Base-by-base conservation (phyloP, 2,329 filamentous ascomycete species). In the Phialemonium atrogriseum region DNA sequence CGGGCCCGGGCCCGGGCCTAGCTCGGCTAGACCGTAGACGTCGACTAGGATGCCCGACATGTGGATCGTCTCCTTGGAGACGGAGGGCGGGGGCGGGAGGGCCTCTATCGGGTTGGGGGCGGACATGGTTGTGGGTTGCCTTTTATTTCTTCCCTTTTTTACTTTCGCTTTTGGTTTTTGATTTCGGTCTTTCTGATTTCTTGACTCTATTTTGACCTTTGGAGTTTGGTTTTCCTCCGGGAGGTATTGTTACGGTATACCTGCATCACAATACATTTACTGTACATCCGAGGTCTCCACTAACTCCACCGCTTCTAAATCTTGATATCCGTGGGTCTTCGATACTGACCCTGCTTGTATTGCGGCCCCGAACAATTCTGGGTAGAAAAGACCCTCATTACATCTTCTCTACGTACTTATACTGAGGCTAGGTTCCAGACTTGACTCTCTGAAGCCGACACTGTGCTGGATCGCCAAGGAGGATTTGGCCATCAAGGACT, bases 41-140 rank as follows among this genome's bases (percentile, higher is more conserved):
- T 84, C 83, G 30, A 82, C 76, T 8, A 83, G 66, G 33, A 95
- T 75, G 27, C 87, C 87, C 25, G 81, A 77, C 53, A 96, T 83
- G 38, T 77, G 73, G 43, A 82, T 66, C 13, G 76, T 79, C 39
- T 66, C 71, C 39, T 65, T 62, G 14, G 85, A 91, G 37, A 87
- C 59, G 26, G 49, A 6, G 5, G 62, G 58, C n/a, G 58, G 48
- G 4, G 61, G 48, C 9, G 60, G 51, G 10, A 66, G 53, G 26
- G 33, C 21, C n/a, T n/a, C n/a, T n/a, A 23, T 23, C n/a, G 21
- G 21, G n/a, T 23, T 23, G 9, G 21, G 21, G 21, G 21, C 21
- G 9, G 21, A 23, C 21, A 23, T 23, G n/a, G n/a, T n/a, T n/a
- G 11, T 37, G 18, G 36, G 43, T 42, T 9, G 38, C 37, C 35